A percentile compares a stretch with the other conserved stretches of the same genome.
Conservation (phyloP, 805 yeast genomes). For the Saccharomycopsis olivae region DNA sequence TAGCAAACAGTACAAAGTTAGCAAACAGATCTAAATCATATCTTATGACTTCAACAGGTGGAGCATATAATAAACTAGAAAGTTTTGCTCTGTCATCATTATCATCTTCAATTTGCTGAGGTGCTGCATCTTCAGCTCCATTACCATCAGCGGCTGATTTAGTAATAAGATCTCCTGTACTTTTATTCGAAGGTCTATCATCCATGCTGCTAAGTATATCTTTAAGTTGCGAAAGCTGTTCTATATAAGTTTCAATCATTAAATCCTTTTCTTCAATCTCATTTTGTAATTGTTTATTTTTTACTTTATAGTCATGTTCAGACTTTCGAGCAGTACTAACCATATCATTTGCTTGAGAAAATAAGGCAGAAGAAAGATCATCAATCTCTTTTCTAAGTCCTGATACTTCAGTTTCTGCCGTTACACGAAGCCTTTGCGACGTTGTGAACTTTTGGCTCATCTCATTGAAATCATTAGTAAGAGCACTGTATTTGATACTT, state of each 20-base stretch:
- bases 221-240: slow-evolving; percentile 61
- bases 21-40: slow-evolving; percentile 31
- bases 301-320: slow-evolving; percentile 45
- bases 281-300: slow-evolving; percentile 42
- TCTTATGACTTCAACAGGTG: slow-evolving; percentile 31
- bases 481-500: slow-evolving; percentile 12
- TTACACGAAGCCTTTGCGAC: slow-evolving; percentile 17
- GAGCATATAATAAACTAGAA: slow-evolving; percentile 27
- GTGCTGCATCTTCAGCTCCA: too few species aligned
- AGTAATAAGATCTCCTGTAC: neutral
- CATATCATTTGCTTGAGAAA: slow-evolving; percentile 78
- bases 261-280: slow-evolving; percentile 60
- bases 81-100: neutral
- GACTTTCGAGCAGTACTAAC: slow-evolving; percentile 70
- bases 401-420: slow-evolving; percentile 49
- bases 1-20: slow-evolving; percentile 28
- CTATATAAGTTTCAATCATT: slow-evolving; percentile 51
- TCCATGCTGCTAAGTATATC: slow-evolving; percentile 36
- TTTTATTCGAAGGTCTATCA: neutral
- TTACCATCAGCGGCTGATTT: neutral
- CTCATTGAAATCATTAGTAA: slow-evolving; percentile 16
- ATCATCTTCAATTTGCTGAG: too few species aligned
- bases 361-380: slow-evolving; percentile 65
- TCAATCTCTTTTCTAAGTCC: slow-evolving; percentile 65
- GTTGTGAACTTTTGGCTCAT: slow-evolving; percentile 11